These are phyloP conservation scores for Aspergillus vadensis DNA, from an alignment of 2,329 filamentous ascomycete species.

Conservation along the genomic window DNA sequence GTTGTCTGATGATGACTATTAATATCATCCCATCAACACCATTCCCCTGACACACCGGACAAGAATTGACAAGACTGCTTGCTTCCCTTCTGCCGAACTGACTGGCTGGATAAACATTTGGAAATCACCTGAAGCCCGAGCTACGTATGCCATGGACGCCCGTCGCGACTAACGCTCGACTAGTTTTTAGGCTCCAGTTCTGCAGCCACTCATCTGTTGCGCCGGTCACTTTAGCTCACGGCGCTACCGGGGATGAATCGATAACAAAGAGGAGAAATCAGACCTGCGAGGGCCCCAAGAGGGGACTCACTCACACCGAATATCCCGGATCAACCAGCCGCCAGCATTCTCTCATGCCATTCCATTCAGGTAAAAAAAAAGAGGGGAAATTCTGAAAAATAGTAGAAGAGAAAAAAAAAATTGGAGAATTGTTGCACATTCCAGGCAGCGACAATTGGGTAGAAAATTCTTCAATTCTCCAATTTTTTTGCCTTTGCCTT, in stretches of 20 bases:
- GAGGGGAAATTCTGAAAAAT: neutral
- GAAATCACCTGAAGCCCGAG: neutral
- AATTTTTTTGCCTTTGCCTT: no score
- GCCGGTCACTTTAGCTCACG: constrained; percentile 1
- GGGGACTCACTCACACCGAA: neutral
- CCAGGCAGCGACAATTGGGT: no score
- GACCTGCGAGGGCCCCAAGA: neutral
- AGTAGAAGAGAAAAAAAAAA: neutral
- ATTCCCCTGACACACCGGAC: neutral
- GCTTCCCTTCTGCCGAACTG: neutral
- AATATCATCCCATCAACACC: neutral
- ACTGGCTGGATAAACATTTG: neutral
- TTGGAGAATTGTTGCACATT: no score
- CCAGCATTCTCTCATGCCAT: constrained; percentile 1
- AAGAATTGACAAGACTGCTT: neutral
- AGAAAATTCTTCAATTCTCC: no score
- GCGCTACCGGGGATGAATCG: constrained; percentile 4
- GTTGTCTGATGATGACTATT: neutral
- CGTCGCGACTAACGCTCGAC: constrained; percentile 1
- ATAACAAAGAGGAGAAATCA: constrained; percentile 3
- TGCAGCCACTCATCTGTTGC: neutral
- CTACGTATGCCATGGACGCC: constrained; percentile 4
- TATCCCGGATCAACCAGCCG: neutral
- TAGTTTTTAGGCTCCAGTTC: constrained; percentile 2
- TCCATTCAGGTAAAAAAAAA: neutral